Base-by-base conservation (phyloP, 1,284 basidiomycete species). In the Marasmius sp. region DNA sequence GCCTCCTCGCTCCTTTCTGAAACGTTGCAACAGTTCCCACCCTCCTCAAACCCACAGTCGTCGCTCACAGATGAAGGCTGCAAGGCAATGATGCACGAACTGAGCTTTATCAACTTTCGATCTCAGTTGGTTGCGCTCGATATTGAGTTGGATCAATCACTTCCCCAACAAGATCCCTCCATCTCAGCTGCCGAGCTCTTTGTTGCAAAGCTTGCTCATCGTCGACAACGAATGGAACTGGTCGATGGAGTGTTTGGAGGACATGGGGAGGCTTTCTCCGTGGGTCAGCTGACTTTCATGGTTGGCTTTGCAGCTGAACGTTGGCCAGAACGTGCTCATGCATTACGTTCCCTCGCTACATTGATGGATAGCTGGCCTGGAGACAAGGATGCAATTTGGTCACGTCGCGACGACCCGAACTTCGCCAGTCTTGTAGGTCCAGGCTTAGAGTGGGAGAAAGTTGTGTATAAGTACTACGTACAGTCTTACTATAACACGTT, bases 301-400 rank as follows among this genome's bases (percentile, higher is more conserved):
- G 41, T 34, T 38, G 33, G 37, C 45, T 33, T 50, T 10, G 41
- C 27, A 1, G 37, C 51, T 5, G 27, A 39, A 1, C 22, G 16
- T 16, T 60, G 58, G 58, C 1, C n/a, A 3, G 38, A 60, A 18
- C 14, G 50, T 6, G 43, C 41, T 16, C 3, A 9, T 6, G 39
- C 38, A 1, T 18, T 60, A 20, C 50, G 52, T 20, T 14, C 8
- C 8, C 34, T 60, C 12, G 41, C 38, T 22, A 11, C 1, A 4
- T n/a, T 60, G 10, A 53, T 60, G 50, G 11, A 54, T 39, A 45
- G 20, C 41, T 60, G 58, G 58, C 58, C 38, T 22, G 58, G 37
- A 4, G 38, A n/a, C 11, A 60, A 60, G 22, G 36, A 37, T 4
- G 1, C n/a, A 27, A 45, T 54, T 12, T 60, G 58, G 58, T 9